Evolutionary conservation across 805 yeast species (phyloP).

Genomic region (Millerago galiae): DNA sequence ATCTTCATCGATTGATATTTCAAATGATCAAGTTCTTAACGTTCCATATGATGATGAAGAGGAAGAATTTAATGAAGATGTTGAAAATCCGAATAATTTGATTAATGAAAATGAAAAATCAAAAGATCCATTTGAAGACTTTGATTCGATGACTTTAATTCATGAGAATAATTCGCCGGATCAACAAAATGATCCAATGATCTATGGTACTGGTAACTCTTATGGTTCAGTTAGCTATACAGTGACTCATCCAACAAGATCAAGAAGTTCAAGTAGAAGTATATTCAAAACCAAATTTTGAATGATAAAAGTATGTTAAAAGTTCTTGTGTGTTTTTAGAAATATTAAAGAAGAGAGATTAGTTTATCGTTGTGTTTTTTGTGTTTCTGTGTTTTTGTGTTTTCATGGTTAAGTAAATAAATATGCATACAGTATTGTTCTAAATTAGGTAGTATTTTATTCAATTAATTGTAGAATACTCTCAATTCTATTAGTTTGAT

Average conservation of each 20-base stretch:
- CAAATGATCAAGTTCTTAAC: conserved; percentile 19
- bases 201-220: conserved; percentile 39
- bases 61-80: conserved; percentile 11
- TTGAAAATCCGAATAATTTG: conserved; percentile 8
- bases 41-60: conserved; percentile 10
- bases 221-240: conserved; percentile 37
- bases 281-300: conserved; percentile 22
- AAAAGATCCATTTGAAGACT: conserved; percentile 74
- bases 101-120: conserved; percentile 8
- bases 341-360: not conserved
- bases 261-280: conserved; percentile 33
- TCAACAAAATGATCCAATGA: conserved; percentile 34
- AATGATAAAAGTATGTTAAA: not conserved
- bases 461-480: conserved; percentile 1
- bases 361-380: no score
- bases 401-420: no score
- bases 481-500: not conserved
- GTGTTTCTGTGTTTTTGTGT: no score
- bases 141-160: conserved; percentile 80
- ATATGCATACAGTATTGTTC: no score
- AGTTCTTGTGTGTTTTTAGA: no score
- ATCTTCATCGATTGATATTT: conserved; percentile 23
- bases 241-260: conserved; percentile 29
- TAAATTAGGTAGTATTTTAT: not conserved
- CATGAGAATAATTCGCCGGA: conserved; percentile 48